Evolutionary conservation across 495 filamentous ascomycete genomes (phyloP).

Genomic region (Penicillium cosmopolitanum): DNA sequence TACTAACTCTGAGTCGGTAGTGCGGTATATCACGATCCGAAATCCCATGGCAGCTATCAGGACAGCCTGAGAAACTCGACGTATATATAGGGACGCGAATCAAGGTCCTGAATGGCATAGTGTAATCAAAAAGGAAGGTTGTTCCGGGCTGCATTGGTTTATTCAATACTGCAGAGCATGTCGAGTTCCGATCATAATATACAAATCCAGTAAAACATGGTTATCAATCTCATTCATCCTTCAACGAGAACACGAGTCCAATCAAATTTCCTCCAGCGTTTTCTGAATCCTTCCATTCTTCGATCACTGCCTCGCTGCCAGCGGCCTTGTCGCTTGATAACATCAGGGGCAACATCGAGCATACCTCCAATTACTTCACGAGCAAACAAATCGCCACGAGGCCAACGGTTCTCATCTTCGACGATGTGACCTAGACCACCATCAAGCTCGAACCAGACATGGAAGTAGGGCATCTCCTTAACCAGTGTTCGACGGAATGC

Average conservation of each 20-base stretch:
- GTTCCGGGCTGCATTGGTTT: not conserved
- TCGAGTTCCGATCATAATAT: not conserved
- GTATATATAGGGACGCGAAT: not conserved
- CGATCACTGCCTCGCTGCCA: slow-evolving; percentile 77
- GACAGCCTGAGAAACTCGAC: not conserved
- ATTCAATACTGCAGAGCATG: not conserved
- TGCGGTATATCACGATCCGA: not conserved
- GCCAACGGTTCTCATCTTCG: slow-evolving; percentile 87
- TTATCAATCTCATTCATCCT: slow-evolving; percentile 26
- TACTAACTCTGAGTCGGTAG: not conserved
- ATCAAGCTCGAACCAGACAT: slow-evolving; percentile 93
- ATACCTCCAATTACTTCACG: slow-evolving; percentile 92
- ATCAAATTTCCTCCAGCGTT: slow-evolving; percentile 89
- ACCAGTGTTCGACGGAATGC: slow-evolving; percentile 83
- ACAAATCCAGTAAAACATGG: not conserved
- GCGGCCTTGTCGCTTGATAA: slow-evolving; percentile 88
- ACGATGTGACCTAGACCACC: slow-evolving; percentile 93
- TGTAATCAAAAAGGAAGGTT: not conserved
- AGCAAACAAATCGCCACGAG: slow-evolving; percentile 90
- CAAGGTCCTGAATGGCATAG: not conserved
- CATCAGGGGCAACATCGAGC: slow-evolving; percentile 79
- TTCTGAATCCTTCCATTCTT: slow-evolving; percentile 78
- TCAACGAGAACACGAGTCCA: slow-evolving; percentile 86
- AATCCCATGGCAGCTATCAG: not conserved
- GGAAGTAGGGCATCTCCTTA: slow-evolving; percentile 99